Conservation (phyloP, 2,329 filamentous ascomycete genomes). For the Trichoderma guizhouense region DNA sequence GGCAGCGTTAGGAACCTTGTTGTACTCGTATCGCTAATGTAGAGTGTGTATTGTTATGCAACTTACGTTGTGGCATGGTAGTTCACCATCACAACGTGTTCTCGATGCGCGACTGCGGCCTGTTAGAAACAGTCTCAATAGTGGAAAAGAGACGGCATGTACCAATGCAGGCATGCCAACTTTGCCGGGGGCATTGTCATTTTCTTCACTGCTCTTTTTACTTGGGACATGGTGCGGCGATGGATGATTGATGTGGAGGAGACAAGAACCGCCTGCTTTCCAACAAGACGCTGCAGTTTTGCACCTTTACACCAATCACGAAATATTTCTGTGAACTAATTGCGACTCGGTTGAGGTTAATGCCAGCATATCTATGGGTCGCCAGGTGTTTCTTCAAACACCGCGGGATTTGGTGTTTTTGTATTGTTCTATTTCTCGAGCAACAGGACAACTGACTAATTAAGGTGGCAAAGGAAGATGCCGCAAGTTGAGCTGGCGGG, state of each 20-base stretch:
- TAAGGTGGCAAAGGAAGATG: background rate
- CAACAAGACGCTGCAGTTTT: background rate
- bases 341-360: background rate
- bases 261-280: no score
- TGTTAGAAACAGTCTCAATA: background rate
- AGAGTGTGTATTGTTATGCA: background rate
- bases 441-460: background rate
- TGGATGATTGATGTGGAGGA: background rate
- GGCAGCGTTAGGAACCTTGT: background rate
- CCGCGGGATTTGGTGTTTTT: background rate
- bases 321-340: background rate
- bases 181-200: background rate
- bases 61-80: background rate
- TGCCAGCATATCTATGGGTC: background rate
- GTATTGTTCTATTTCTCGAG: background rate
- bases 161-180: conserved; percentile 3
- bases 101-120: background rate
- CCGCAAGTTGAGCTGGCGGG: background rate
- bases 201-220: background rate
- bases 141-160: background rate
- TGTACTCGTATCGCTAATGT: background rate
- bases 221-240: background rate
- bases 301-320: background rate
- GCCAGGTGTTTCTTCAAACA: background rate
- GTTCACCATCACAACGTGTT: background rate